Evolutionary conservation across 139 green algal species (phyloP).

Genomic region (Pseudopediastrum boryanum): DNA sequence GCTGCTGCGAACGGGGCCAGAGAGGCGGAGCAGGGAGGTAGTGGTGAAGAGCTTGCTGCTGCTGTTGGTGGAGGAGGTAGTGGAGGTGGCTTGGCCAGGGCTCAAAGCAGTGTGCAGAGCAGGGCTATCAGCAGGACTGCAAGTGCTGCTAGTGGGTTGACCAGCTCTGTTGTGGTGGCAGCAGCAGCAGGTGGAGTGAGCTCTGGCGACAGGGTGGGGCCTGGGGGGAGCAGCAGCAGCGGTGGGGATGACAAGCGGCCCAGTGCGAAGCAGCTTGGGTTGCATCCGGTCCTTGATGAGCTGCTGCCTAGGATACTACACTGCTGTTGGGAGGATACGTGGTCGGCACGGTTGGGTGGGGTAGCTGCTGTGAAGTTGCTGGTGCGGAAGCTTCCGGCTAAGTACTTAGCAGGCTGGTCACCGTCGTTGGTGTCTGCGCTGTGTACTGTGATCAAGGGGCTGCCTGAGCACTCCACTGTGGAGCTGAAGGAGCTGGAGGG

Average conservation of each 20-base stretch:
- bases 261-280: conserved; percentile 26
- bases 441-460: conserved; percentile 71
- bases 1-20: conserved; percentile 1
- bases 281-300: conserved; percentile 77
- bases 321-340: conserved; percentile 87
- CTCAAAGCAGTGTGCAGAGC: no score
- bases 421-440: conserved; percentile 62
- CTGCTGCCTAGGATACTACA: conserved; percentile 84
- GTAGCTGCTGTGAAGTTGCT: conserved; percentile 69
- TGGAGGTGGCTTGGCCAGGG: no score
- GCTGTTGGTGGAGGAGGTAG: neutral
- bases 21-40: neutral
- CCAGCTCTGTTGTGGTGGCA: no score
- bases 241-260: neutral
- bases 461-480: conserved; percentile 72
- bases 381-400: conserved; percentile 55
- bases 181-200: neutral
- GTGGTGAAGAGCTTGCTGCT: neutral
- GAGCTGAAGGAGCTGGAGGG: conserved; percentile 61
- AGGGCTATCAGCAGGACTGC: no score
- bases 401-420: conserved; percentile 48
- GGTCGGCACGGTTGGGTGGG: conserved; percentile 81
- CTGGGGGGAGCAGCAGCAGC: conserved; percentile 1
- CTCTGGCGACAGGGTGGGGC: neutral
- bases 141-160: no score